Evolutionary conservation across 2,329 filamentous ascomycete species (phyloP), one percentile per base, ranked within the genome.

Genomic region (Hypoxylon sp.): DNA sequence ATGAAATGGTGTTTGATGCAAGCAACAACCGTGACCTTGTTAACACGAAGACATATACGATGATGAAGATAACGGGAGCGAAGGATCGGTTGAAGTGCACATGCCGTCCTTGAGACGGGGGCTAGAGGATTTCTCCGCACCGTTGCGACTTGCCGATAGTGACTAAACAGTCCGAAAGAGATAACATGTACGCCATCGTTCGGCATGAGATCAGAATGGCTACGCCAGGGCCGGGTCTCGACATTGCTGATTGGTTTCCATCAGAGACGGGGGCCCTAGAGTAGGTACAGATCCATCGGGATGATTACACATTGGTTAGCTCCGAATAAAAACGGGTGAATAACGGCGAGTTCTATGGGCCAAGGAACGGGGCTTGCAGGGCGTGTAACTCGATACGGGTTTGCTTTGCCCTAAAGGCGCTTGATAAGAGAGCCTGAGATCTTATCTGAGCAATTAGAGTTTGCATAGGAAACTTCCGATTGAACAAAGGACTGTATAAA

Each of bases 171-270:
- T 48, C 18, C 38, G 8, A 32, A 49, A 53, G 33, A 22, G 44
- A 38, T 20, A 55, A 50, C 16, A 55, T 36, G 28, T 50, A 36
- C 30, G n/a, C 33, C 45, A 51, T 38, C 32, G 32, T 48, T 62
- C 30, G 48, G 33, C 24, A 57, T 18, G 38, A 38, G 32, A 38
- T 28, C 24, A 38, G 44, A 38, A 38, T 45, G 11, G 11, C 12
- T 20, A 20, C 45, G 36, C 28, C 51, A 61, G 11, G 20, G 20
- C 22, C 38, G 45, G 38, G 28, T n/a, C 42, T n/a, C 28, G 45
- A 38, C 24, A n/a, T 24, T 30, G 48, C 24, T 14, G 30, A 48
- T 57, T 57, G 28, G 40, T 57, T 33, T 51, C 24, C 52, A 14
- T 33, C 8, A 26, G 24, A 3, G 50, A 28, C n/a, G n/a, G n/a